Evolutionary conservation across 2,329 filamentous ascomycete genomes (phyloP).

Genomic region (Fusarium luffae): DNA sequence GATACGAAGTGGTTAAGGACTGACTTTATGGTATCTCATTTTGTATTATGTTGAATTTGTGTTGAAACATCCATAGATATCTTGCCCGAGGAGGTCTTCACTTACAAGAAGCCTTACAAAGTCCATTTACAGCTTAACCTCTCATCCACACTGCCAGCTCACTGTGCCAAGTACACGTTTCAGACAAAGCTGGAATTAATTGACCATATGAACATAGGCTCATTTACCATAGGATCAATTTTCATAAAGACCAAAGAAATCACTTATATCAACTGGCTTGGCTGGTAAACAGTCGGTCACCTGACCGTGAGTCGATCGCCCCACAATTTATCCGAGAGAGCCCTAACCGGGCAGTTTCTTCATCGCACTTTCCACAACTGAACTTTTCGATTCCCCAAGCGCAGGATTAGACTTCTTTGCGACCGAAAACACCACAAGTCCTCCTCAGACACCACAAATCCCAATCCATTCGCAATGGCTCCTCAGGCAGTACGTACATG

Average conservation of each 20-base stretch:
- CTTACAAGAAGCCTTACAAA: not conserved
- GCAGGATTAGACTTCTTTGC: slow-evolving; percentile 86
- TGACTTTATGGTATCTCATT: not conserved
- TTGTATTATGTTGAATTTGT: not conserved
- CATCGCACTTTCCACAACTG: no score
- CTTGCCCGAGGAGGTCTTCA: not conserved
- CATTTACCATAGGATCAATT: slow-evolving; percentile 23
- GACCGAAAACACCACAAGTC: slow-evolving; percentile 50
- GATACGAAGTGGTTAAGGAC: rapidly evolving
- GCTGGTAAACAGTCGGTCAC: no score
- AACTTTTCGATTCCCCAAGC: slow-evolving; percentile 53
- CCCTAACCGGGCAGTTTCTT: no score
- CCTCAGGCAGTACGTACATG: slow-evolving; percentile 85
- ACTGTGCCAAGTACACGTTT: not conserved
- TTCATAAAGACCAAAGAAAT: not conserved
- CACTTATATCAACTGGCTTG: no score
- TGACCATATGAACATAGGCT: not conserved
- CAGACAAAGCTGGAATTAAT: not conserved
- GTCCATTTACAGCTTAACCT: not conserved
- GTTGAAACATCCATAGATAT: not conserved
- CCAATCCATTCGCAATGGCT: slow-evolving; percentile 75
- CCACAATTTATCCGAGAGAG: no score
- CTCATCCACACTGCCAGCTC: not conserved
- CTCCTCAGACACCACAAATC: slow-evolving; percentile 46
- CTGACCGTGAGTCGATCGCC: no score